Evolutionary conservation across 768 basidiomycete genomes (phyloP).

Genomic region (Wakefieldia striispora): DNA sequence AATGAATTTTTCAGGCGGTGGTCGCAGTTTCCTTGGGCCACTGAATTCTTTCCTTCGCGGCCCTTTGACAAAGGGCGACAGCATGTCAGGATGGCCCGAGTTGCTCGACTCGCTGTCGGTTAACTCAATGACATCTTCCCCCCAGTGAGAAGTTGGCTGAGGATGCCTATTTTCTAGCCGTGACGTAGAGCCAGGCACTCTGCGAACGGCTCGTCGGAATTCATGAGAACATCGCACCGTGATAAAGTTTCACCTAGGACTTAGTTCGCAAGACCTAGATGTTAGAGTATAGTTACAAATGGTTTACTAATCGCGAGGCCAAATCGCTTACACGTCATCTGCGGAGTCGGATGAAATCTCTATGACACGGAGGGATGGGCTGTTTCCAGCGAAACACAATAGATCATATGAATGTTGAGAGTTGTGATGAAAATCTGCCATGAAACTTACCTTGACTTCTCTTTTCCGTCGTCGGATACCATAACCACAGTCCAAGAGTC

Average conservation of each 20-base stretch:
- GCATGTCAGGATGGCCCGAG: constrained; percentile 21
- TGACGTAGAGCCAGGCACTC: constrained; percentile 1
- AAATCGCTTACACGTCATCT: constrained; percentile 33
- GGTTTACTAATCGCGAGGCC: not conserved
- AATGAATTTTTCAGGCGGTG: constrained; percentile 3
- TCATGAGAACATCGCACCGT: not conserved
- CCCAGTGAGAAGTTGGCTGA: not conserved
- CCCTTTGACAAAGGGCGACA: constrained; percentile 22
- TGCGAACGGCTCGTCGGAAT: constrained; percentile 1
- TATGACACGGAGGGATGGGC: constrained; percentile 38
- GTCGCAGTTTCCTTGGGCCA: constrained; percentile 7
- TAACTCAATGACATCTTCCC: constrained; percentile 28
- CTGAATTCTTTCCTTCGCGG: constrained; percentile 2
- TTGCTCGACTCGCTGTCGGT: constrained; percentile 29
- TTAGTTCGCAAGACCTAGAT: constrained; percentile 9
- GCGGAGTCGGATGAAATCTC: constrained; percentile 54
- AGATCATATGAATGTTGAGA: not conserved
- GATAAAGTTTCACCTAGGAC: constrained; percentile 10
- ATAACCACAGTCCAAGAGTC: constrained; percentile 10
- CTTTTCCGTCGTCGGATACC: constrained; percentile 51
- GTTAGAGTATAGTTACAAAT: not conserved
- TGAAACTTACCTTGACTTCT: constrained; percentile 33
- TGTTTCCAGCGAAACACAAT: not conserved
- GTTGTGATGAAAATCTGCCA: not conserved
- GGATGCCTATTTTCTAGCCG: not conserved